Evolutionary conservation across 2,329 filamentous ascomycete species (phyloP).

Genomic region (Fonsecaea nubica): DNA sequence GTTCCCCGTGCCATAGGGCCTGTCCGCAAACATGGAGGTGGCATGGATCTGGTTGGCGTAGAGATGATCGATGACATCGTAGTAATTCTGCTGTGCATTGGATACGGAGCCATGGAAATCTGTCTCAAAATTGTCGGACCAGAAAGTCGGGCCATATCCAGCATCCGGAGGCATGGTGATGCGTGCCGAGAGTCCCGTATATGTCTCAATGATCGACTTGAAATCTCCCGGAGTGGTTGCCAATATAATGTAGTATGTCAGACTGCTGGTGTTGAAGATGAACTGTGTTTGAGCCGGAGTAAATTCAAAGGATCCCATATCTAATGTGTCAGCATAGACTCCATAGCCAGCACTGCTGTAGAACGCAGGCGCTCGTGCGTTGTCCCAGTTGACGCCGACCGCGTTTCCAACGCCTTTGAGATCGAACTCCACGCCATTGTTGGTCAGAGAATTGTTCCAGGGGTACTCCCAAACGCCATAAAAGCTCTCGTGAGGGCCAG

Average conservation of each 20-base stretch:
- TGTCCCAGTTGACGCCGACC: conserved; percentile 13
- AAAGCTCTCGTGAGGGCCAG: conserved; percentile 1
- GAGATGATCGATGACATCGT: conserved; percentile 15
- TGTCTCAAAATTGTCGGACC: conserved; percentile 16
- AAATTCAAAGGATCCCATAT: conserved; percentile 16
- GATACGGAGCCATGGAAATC: conserved; percentile 14
- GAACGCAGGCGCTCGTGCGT: conserved; percentile 14
- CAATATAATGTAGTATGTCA: conserved; percentile 15
- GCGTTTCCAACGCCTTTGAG: conserved; percentile 11
- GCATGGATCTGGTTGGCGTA: conserved; percentile 15
- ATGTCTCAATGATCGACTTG: conserved; percentile 15
- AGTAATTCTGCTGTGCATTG: conserved; percentile 16
- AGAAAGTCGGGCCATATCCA: conserved; percentile 16
- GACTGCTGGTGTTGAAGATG: conserved; percentile 16
- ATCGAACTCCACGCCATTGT: conserved; percentile 11
- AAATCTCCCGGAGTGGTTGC: conserved; percentile 9
- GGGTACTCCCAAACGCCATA: conserved; percentile 20
- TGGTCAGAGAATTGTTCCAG: conserved; percentile 15
- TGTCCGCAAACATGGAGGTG: conserved; percentile 9
- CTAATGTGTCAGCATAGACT: conserved; percentile 16
- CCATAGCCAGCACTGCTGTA: conserved; percentile 15
- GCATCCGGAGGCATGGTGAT: conserved; percentile 14
- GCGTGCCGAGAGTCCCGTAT: conserved; percentile 4
- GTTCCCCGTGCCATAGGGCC: conserved; percentile 10
- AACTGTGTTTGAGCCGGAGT: conserved; percentile 6